Evolutionary conservation across 1,284 basidiomycete species (phyloP).

Genomic region (Microbotryomycetes sp.): DNA sequence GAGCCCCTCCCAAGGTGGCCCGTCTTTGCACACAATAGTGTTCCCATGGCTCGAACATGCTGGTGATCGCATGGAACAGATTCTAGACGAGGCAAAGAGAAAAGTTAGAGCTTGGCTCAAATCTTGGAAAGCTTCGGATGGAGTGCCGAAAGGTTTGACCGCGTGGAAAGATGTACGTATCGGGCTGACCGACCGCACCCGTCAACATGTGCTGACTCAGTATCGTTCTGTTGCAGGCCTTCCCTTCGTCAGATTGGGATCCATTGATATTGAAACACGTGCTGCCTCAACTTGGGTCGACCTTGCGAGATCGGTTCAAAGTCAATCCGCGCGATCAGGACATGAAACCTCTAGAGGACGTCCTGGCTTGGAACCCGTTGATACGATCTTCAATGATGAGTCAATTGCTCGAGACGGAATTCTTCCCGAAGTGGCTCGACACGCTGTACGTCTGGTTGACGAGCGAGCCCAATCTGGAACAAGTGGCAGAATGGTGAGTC

Average conservation of each 20-base stretch:
- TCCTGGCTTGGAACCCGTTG: conserved; percentile 68
- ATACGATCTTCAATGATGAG: conserved; percentile 69
- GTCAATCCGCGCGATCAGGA: conserved; percentile 85
- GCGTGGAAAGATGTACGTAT: conserved; percentile 72
- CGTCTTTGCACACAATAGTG: conserved; percentile 67
- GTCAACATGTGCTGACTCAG: neutral
- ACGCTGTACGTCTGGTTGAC: conserved; percentile 86
- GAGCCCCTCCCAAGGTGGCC: conserved; percentile 53
- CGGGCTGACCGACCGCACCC: conserved; percentile 26
- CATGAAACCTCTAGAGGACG: conserved; percentile 58
- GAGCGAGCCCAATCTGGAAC: conserved; percentile 76
- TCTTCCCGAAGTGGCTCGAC: conserved; percentile 94
- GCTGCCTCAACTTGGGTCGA: conserved; percentile 76
- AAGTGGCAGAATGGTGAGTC: conserved; percentile 84
- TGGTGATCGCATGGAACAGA: conserved; percentile 62
- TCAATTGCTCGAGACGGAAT: conserved; percentile 76
- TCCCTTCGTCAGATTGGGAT: conserved; percentile 79
- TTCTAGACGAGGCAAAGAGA: conserved; percentile 76
- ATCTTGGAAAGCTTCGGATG: conserved; percentile 67
- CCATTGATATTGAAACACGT: conserved; percentile 80
- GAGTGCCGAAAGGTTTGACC: conserved; percentile 63
- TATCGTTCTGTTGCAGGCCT: conserved; percentile 9
- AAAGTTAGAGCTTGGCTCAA: conserved; percentile 74
- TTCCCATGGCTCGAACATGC: conserved; percentile 94
- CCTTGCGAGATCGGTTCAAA: conserved; percentile 71